Evolutionary conservation across 345 rosid genomes (phyloP).

Genomic region (Populus tremula): DNA sequence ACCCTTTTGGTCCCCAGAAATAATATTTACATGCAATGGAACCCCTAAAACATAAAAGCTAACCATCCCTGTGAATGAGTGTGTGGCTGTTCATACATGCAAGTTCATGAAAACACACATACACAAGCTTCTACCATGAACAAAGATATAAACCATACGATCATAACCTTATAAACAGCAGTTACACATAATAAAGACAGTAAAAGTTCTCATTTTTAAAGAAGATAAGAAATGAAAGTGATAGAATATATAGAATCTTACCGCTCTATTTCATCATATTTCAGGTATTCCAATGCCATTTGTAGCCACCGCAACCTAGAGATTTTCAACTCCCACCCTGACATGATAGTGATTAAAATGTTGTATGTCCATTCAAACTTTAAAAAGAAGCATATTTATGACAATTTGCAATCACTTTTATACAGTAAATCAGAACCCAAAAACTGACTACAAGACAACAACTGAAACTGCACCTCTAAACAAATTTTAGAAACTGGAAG

Average conservation of each 20-base stretch:
- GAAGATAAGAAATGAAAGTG: neutral
- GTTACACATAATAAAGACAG: neutral
- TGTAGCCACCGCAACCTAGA: slow-evolving; percentile 80
- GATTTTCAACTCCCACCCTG: slow-evolving; percentile 86
- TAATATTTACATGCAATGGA: neutral
- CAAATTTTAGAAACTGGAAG: neutral
- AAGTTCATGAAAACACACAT: no score
- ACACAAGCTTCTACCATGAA: neutral
- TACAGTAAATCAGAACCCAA: slow-evolving; percentile 3
- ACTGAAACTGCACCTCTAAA: neutral
- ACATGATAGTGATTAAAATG: slow-evolving; percentile 29
- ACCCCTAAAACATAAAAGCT: neutral
- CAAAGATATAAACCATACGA: neutral
- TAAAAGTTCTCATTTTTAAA: neutral
- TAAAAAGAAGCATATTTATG: neutral
- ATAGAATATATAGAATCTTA: slow-evolving; percentile 35
- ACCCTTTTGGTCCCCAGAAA: neutral
- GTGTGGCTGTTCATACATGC: neutral
- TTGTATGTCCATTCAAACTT: slow-evolving; percentile 1
- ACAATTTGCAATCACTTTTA: neutral
- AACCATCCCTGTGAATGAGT: neutral
- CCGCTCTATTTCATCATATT: slow-evolving; percentile 81
- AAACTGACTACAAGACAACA: neutral
- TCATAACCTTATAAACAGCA: neutral
- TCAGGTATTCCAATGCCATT: slow-evolving; percentile 75